A percentile compares a stretch with the other conserved stretches of the same genome.
phyloP scores from a whole-genome alignment of 2,329 filamentous ascomycete genomes.

The Pyricularia grisea region DNA sequence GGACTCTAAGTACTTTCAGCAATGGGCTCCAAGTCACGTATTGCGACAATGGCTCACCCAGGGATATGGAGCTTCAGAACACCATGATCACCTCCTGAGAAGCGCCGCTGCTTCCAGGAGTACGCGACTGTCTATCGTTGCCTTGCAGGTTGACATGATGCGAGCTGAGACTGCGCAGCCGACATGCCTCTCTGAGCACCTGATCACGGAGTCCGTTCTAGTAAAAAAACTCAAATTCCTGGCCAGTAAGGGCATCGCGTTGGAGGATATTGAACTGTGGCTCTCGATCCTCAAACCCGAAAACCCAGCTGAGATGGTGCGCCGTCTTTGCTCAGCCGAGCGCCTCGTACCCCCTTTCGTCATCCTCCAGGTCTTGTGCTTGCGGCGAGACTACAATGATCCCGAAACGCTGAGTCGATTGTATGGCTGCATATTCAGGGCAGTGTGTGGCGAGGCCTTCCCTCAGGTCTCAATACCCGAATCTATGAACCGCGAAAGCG shows the following conservation, averaged over 20 bases:
- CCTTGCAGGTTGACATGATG: slow-evolving; percentile 15
- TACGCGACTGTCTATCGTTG: slow-evolving; percentile 15
- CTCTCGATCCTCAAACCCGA: slow-evolving; percentile 28
- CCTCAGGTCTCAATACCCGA: not conserved
- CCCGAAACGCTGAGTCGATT: not conserved
- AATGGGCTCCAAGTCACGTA: not conserved
- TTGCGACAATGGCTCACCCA: not conserved
- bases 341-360: slow-evolving; percentile 29
- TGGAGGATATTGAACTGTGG: slow-evolving; percentile 27
- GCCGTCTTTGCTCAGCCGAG: slow-evolving; percentile 23
- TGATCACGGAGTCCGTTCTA: slow-evolving; percentile 19
- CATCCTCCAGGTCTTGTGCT: slow-evolving; percentile 23
- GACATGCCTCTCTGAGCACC: slow-evolving; percentile 11
- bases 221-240: slow-evolving; percentile 19
- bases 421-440: not conserved
- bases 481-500: not conserved
- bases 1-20: not conserved
- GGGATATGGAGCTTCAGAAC: not conserved
- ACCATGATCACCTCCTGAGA: not conserved
- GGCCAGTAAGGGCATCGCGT: slow-evolving; percentile 20
- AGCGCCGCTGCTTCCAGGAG: not conserved
- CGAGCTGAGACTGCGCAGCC: slow-evolving; percentile 11
- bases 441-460: not conserved
- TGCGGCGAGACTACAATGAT: not conserved
- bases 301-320: slow-evolving; percentile 23